Evolutionary conservation across 2,329 filamentous ascomycete genomes (phyloP).

Genomic region (Trichoderma citrinoviride): DNA sequence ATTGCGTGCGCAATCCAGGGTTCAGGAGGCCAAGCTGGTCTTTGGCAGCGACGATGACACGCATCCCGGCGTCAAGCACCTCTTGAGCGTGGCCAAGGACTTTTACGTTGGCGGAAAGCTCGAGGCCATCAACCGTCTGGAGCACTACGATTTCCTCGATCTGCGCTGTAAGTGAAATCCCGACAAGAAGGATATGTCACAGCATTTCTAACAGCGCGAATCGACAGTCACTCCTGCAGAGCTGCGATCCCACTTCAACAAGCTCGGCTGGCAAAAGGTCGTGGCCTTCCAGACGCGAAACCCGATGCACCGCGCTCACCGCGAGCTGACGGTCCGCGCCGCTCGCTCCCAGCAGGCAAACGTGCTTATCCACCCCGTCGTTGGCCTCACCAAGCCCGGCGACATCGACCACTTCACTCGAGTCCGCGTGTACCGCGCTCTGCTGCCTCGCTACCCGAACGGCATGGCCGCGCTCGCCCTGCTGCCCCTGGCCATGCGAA

Average conservation of each 20-base stretch:
- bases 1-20: conserved; percentile 47
- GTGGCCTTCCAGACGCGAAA: conserved; percentile 99
- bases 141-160: conserved; percentile 99
- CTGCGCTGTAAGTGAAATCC: conserved; percentile 69
- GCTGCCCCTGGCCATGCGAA: conserved; percentile 94
- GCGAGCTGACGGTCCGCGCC: conserved; percentile 95
- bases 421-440: conserved; percentile 96
- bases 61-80: conserved; percentile 89
- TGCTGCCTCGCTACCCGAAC: conserved; percentile 95
- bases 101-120: conserved; percentile 96
- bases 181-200: too few relatives aligned
- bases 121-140: conserved; percentile 88
- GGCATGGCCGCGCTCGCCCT: conserved; percentile 98
- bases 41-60: conserved; percentile 88
- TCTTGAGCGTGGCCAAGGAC: conserved; percentile 75
- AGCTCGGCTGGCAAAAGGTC: conserved; percentile 96
- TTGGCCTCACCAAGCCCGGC: conserved; percentile 96
- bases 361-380: conserved; percentile 97
- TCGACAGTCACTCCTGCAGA: conserved; percentile 80
- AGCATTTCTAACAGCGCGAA: not conserved
- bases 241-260: conserved; percentile 95
- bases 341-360: conserved; percentile 95
- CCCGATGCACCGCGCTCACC: conserved; percentile 98
- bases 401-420: conserved; percentile 99
- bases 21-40: conserved; percentile 87